These are phyloP conservation scores for Lactarius quietus DNA, from an alignment of 768 basidiomycete species.

Conservation along the genomic window DNA sequence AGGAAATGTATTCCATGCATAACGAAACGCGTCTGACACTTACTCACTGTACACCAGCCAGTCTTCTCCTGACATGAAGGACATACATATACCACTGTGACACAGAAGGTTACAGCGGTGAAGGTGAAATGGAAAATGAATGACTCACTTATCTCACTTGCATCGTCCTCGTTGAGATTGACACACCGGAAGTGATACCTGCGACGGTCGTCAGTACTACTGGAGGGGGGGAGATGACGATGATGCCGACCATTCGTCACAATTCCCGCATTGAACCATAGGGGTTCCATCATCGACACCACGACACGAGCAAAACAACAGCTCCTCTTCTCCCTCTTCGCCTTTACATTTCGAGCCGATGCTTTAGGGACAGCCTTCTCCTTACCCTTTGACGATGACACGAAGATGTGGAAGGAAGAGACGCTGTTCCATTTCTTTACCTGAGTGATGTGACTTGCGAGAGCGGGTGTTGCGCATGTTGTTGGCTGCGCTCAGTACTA, in stretches of 20 bases:
- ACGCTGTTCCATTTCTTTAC: conserved; percentile 14
- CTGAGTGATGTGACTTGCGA: conserved; percentile 5
- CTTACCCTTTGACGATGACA: conserved; percentile 18
- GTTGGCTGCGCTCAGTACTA: background rate
- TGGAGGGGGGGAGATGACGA: background rate
- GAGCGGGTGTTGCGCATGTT: conserved; percentile 25
- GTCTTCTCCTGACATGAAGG: conserved; percentile 52
- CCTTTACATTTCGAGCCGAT: conserved; percentile 19
- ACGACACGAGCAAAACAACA: conserved; percentile 55
- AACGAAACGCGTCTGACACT: conserved; percentile 44
- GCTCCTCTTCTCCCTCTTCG: conserved; percentile 24
- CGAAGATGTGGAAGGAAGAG: background rate
- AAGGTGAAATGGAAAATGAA: conserved; percentile 3
- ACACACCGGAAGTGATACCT: conserved; percentile 84
- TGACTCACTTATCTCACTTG: conserved; percentile 71
- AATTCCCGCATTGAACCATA: conserved; percentile 69
- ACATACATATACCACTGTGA: conserved; percentile 55
- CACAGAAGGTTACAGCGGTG: background rate
- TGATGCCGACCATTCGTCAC: conserved; percentile 58
- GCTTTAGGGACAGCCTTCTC: conserved; percentile 17
- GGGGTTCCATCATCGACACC: conserved; percentile 70
- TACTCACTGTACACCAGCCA: conserved; percentile 66
- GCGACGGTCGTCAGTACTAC: background rate
- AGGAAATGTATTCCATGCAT: conserved; percentile 2
- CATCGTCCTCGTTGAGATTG: conserved; percentile 52